Percentiles rank a stretch among this genome's conserved stretches.
phyloP scores from a whole-genome alignment of 2,329 filamentous ascomycete genomes.

The Ophiocordyceps polyrhachis-furcata region DNA sequence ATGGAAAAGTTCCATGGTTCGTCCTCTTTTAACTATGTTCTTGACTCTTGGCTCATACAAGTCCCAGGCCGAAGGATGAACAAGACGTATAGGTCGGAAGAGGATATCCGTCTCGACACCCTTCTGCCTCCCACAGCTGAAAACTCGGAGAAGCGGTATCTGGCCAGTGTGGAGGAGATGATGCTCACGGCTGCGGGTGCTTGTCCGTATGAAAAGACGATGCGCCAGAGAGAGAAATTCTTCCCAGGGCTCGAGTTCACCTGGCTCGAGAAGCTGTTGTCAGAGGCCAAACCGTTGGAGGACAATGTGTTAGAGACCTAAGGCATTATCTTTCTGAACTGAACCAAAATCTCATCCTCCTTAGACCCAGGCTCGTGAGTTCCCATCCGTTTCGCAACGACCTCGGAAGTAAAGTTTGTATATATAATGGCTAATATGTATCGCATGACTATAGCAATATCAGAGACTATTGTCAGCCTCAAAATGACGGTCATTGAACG shows the following conservation, averaged over 20 bases:
- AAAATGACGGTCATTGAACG: not conserved
- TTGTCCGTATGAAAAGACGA: not conserved
- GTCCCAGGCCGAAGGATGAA: not conserved
- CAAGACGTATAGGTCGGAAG: not conserved
- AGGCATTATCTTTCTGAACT: not conserved
- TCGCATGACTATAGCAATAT: not conserved
- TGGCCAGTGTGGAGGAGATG: conserved; percentile 1
- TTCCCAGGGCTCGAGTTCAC: not conserved
- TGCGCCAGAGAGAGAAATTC: not conserved
- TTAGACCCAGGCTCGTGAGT: not conserved
- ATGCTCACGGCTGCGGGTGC: not conserved
- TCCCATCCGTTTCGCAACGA: not conserved
- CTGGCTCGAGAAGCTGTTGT: not conserved
- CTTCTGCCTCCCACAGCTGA: not conserved
- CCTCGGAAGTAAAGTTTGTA: not conserved
- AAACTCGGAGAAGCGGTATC: not conserved
- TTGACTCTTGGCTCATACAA: not conserved
- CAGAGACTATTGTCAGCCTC: not conserved
- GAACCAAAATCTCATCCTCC: conserved; percentile 1
- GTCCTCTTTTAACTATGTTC: not conserved
- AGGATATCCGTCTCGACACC: not conserved
- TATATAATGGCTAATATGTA: not conserved
- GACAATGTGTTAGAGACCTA: not conserved
- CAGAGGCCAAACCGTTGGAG: not conserved
- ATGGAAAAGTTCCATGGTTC: not conserved